These are phyloP conservation scores for Lactarius hengduanensis DNA, from an alignment of 768 basidiomycete species.

Conservation along the genomic window DNA sequence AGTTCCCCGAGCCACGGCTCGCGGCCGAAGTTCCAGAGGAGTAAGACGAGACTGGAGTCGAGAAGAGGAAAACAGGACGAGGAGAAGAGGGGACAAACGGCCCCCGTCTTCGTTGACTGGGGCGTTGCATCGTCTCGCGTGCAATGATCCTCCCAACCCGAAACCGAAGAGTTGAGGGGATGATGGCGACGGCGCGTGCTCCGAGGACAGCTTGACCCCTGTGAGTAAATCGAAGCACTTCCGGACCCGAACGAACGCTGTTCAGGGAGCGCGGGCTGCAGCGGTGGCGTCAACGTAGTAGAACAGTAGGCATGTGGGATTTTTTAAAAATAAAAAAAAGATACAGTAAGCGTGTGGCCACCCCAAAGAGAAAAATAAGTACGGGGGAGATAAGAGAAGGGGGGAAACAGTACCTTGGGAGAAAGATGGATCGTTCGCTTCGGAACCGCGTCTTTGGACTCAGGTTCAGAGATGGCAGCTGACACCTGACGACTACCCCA, in stretches of 20 bases:
- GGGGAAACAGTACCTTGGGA: conserved; percentile 8
- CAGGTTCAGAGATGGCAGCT: conserved; percentile 28
- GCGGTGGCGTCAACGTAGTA: neutral
- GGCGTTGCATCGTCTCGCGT: neutral
- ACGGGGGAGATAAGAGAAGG: neutral
- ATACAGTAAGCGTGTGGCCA: neutral
- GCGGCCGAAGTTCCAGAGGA: conserved; percentile 12
- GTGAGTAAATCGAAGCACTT: conserved; percentile 4
- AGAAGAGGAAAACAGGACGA: conserved; percentile 1
- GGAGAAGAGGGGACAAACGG: conserved; percentile 7
- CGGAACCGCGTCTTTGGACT: conserved; percentile 13
- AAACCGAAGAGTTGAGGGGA: conserved; percentile 5
- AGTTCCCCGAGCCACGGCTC: conserved; percentile 14
- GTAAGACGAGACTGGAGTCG: conserved; percentile 18
- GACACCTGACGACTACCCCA: conserved; percentile 38
- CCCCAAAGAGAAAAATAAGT: neutral
- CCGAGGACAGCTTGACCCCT: conserved; percentile 6
- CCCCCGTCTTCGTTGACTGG: neutral
- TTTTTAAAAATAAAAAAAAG: too few species aligned
- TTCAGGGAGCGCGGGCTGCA: neutral
- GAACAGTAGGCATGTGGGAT: neutral
- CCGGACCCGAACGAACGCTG: neutral
- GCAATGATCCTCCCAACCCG: neutral
- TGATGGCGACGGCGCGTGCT: neutral
- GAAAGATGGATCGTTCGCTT: conserved; percentile 1